A percentile compares a stretch with the other conserved stretches of the same genome.
phyloP scores from a whole-genome alignment of 73 alveolate species.

The Tetrahymena borealis region DNA sequence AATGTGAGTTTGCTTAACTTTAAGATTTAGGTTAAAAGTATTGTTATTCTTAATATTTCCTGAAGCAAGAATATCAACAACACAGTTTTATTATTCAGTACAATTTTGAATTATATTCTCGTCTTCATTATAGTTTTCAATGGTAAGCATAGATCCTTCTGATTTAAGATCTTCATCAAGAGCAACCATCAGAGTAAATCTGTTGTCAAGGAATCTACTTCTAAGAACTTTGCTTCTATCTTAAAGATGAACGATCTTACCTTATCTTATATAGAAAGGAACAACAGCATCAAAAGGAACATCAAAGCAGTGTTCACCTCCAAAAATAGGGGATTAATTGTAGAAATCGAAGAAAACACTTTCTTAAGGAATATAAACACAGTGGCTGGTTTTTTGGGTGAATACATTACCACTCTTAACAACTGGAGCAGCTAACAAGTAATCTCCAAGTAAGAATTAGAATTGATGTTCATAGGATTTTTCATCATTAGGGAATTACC shows the following conservation, averaged over 20 bases:
- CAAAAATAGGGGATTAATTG: not conserved
- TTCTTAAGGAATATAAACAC: not conserved
- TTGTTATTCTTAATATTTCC: not conserved
- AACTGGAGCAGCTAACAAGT: constrained; percentile 62
- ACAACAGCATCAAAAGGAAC: not conserved
- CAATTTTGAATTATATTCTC: not conserved
- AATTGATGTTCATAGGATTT: constrained; percentile 23
- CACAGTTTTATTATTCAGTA: not conserved
- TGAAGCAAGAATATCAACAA: not conserved
- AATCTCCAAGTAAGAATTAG: constrained; percentile 59
- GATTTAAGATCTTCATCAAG: not conserved
- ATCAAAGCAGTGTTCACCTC: not conserved
- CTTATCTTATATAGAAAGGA: not conserved
- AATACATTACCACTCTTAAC: constrained; percentile 25
- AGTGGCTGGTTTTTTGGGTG: not conserved
- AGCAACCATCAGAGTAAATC: not conserved
- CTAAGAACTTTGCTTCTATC: not conserved
- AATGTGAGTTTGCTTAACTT: not conserved
- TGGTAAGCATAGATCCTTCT: not conserved
- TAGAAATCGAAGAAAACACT: constrained; percentile 50
- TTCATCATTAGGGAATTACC: constrained; percentile 58
- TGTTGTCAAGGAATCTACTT: not conserved
- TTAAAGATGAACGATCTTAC: not conserved
- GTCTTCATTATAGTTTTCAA: not conserved
- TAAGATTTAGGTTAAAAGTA: not conserved